A percentile compares a stretch with the other conserved stretches of the same genome.
Conservation (phyloP, 305 asterid species). For the Fraxinus floribunda region DNA sequence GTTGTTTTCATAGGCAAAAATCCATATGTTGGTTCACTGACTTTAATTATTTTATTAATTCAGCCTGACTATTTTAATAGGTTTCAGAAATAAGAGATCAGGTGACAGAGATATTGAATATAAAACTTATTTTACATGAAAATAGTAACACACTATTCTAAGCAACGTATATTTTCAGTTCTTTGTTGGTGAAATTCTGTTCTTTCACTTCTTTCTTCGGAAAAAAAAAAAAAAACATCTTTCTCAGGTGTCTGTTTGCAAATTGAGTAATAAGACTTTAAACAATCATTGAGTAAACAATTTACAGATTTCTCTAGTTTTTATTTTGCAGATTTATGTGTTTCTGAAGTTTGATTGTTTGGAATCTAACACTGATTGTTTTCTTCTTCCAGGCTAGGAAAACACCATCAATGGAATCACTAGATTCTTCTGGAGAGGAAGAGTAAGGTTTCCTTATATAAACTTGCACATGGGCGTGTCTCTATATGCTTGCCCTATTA, state of each 20-base stretch:
- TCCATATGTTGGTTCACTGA: not conserved
- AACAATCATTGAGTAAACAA: not conserved
- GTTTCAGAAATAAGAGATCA: not conserved
- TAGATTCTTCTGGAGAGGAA: slow-evolving; percentile 95
- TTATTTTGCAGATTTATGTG: not conserved
- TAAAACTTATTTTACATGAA: not conserved
- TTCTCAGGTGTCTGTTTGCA: not conserved
- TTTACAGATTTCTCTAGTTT: not conserved
- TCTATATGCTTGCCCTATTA: not conserved
- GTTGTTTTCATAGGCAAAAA: not conserved
- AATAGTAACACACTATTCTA: not conserved
- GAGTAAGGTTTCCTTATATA: slow-evolving; percentile 62
- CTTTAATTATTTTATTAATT: not conserved
- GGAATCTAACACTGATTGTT: slow-evolving; percentile 7
- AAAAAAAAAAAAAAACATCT: not conserved
- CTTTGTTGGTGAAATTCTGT: not conserved
- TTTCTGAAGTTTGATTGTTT: not conserved
- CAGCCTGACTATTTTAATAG: not conserved
- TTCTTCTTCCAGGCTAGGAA: slow-evolving; percentile 62
- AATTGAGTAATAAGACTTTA: not conserved
- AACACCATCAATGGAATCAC: slow-evolving; percentile 75
- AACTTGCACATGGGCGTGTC: slow-evolving; percentile 20
- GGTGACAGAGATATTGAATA: not conserved
- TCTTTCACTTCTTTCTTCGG: not conserved
- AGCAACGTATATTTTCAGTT: not conserved